Base-by-base conservation (phyloP, 805 yeast species). In the Pichia membranifaciens region DNA sequence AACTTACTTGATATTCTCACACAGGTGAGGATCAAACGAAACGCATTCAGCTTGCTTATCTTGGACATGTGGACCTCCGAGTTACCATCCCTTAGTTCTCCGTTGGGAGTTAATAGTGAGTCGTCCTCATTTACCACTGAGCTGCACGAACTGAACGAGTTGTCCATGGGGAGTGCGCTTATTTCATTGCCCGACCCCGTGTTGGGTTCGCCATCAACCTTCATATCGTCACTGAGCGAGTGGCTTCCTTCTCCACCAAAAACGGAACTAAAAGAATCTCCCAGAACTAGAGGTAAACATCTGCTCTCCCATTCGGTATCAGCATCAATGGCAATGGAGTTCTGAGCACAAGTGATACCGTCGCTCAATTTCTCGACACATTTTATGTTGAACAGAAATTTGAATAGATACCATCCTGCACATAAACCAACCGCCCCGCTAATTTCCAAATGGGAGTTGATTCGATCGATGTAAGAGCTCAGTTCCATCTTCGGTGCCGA, bases 1-100 rank as follows among this genome's bases (percentile, higher is more conserved):
- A 67, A 57, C 50, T 73, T 73, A 21, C 65, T 62, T 35, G 74
- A 62, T 21, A 73, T 58, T 36, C 78, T 56, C 15, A 72, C 50
- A 33, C 62, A 59, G 2, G 75, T 67, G 48, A 72, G 57, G 8
- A 71, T 54, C 39, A 73, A 54, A 31, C 78, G 53, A 50, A 70
- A 69, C 5, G 66, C 69, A 48, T 73, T 72, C 40, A 66, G 53
- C 6, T 59, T 57, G 37, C 69, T 64, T 12, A 73, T 37, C 18
- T 16, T 20, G 2, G 25, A 29, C 25, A 47, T 18, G 10, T n/a
- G 35, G 3, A 41, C 22, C 16, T 36, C 32, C 7, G 8, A 7
- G 20, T 40, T 29, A 3, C 6, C 9, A 9, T n/a, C 20, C 36
- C 13, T 6, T 33, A 6, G 16, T 6, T 15, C 16, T 33, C 7